Evolutionary conservation across 2,329 filamentous ascomycete genomes (phyloP).

Genomic region (Aspergillus unguis): DNA sequence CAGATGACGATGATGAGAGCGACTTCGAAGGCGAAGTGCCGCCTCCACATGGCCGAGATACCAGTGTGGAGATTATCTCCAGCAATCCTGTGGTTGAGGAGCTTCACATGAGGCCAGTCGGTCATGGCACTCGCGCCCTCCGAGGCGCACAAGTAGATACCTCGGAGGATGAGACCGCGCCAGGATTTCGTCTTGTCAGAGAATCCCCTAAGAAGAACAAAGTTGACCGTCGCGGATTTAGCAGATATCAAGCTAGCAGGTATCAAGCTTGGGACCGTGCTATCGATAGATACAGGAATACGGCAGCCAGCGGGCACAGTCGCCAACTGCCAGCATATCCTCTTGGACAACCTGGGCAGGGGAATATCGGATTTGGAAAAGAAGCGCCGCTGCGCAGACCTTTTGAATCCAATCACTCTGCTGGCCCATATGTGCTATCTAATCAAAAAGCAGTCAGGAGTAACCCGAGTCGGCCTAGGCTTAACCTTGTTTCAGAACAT

Average conservation of each 20-base stretch:
- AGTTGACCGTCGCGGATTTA: conserved; percentile 44
- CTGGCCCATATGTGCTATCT: conserved; percentile 15
- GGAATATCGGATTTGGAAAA: conserved; percentile 11
- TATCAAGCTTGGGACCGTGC: conserved; percentile 49
- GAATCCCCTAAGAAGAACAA: conserved; percentile 30
- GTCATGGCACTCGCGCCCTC: conserved; percentile 20
- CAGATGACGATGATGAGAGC: conserved; percentile 59
- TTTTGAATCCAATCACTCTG: conserved; percentile 12
- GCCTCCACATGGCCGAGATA: conserved; percentile 29
- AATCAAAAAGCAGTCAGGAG: conserved; percentile 15
- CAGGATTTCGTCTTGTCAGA: conserved; percentile 37
- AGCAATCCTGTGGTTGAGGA: conserved; percentile 36
- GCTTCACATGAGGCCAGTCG: conserved; percentile 31
- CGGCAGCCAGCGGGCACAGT: conserved; percentile 16
- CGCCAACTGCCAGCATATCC: conserved; percentile 15
- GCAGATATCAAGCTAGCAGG: conserved; percentile 43
- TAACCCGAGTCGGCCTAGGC: conserved; percentile 11
- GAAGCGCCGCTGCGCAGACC: conserved; percentile 15
- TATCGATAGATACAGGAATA: conserved; percentile 38
- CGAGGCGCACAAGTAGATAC: conserved; percentile 25
- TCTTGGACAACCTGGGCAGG: conserved; percentile 20
- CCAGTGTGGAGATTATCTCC: conserved; percentile 44
- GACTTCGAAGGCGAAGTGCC: conserved; percentile 36
- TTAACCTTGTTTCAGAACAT: conserved; percentile 12
- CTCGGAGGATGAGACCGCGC: conserved; percentile 36